These are phyloP conservation scores for Gossypium thurberi DNA, from an alignment of 345 rosid genomes.

Conservation along the genomic window DNA sequence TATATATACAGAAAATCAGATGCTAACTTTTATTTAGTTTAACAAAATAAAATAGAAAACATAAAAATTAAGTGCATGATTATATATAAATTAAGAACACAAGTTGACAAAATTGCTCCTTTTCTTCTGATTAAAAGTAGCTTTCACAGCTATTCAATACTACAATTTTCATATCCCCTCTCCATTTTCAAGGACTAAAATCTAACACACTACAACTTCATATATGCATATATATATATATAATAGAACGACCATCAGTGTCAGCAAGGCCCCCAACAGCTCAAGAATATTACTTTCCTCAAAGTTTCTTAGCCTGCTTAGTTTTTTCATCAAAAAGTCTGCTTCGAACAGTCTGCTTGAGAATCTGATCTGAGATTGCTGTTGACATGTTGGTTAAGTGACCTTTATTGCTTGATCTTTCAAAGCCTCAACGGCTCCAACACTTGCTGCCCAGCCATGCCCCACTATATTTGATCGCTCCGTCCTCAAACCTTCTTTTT, in stretches of 20 bases:
- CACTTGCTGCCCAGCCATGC: constrained; percentile 43
- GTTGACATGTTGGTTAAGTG: constrained; percentile 37
- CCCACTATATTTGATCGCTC: constrained; percentile 23
- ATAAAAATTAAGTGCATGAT: no score
- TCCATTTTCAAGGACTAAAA: background rate
- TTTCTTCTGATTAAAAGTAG: no score
- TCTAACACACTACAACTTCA: no score
- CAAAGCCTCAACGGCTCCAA: constrained; percentile 54
- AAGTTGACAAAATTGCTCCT: background rate
- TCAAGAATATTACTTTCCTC: constrained; percentile 48
- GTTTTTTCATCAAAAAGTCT: constrained; percentile 23
- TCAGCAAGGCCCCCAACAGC: constrained; percentile 57
- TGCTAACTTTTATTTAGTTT: no score
- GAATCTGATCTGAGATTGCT: constrained; percentile 27
- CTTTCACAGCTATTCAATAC: background rate
- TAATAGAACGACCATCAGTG: background rate
- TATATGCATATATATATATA: no score
- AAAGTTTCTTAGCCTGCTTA: constrained; percentile 32
- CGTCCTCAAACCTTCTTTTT: no score
- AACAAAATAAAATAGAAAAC: no score
- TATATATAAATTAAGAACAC: no score
- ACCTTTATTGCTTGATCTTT: constrained; percentile 46
- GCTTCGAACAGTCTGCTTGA: constrained; percentile 22
- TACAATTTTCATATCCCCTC: background rate
- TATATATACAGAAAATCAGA: no score